Base-by-base conservation (phyloP, 805 yeast species). In the Candida stauntonica region DNA sequence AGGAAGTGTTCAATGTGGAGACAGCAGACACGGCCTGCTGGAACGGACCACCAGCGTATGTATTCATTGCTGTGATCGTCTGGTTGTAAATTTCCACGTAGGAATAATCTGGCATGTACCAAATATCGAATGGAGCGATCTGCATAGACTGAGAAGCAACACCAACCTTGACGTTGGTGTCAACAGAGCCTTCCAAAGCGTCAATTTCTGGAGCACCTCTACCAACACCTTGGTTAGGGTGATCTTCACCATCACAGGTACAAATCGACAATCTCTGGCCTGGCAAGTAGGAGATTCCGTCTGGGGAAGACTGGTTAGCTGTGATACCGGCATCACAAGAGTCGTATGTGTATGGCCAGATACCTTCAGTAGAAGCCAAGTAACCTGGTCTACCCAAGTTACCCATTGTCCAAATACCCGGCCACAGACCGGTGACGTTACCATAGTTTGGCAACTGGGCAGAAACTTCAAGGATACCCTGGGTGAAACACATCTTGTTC, bases 161-260 rank as follows among this genome's bases (percentile, higher is more conserved):
- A 37, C 72, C 72, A 47, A 65, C 56, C 29, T 50, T 45, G 16
- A 68, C 39, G 12, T 60, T 66, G 2, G 81, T 68, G 46, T 77
- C 79, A 18, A 78, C 75, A 49, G 86, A 88, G 47, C 82, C 96
- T 73, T 91, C 98, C 36, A 91, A 60, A 31, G 81, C 78, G 76
- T 91, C 98, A 51, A 91, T 86, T 70, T 88, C 97, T 8, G 96
- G 96, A 0, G 96, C 95, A 37, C 96, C 96, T 61, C 98, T 78
- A 12, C 97, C 97, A 1, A 64, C 61, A 35, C 97, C 97, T 17
- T 66, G 73, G 58, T 81, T 88, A 33, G 98, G 98, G 60, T 89
- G 97, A 36, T 81, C 87, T 51, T 78, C 86, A 20, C 81, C 87
- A 18, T 70, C 64, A 66, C 97, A 89, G 0, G 91, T 81, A 64